Base-by-base conservation (phyloP, 1,139 yeast genomes). In the Yamadazyma buinensis region DNA sequence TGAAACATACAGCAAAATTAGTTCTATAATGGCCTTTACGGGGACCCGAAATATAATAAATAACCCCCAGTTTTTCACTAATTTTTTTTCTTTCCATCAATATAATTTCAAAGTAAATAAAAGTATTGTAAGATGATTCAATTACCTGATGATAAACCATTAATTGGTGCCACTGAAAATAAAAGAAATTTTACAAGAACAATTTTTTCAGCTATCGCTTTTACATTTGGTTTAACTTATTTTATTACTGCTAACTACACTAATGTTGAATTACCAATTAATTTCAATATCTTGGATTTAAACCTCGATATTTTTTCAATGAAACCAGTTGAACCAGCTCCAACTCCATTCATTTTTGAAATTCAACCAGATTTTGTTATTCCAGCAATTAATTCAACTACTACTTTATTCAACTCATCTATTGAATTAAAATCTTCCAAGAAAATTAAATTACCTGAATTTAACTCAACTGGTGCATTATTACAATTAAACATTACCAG, bases 401-500 rank as follows among this genome's bases (percentile, higher is more conserved):
- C 46, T 9, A 32, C 38, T 23, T 27, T 50, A 14, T 44, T 52
- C 36, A 47, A 53, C 29, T 38, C 39, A 10, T 31, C 50, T n/a
- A 35, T 43, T 7, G 10, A 11, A 15, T 27, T 39, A 23, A 43
- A 17, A 17, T 17, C 19, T 17, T 17, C 19, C 7, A 17, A 17
- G 7, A 17, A 17, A 17, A 17, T 17, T 17, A 17, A 17, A 7
- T 17, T 17, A 17, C 55, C 56, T 8, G 38, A 33, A 7, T 48
- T 46, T 40, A 50, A 46, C 34, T 49, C 41, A 40, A 51, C 53
- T 25, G 52, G 49, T 35, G 59, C 43, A 31, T 41, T 41, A 21
- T 41, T 55, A 26, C 46, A 53, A 18, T 49, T 55, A 35, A 55
- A 54, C 31, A 41, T 54, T 38, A 43, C 58, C 23, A 43, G 48